Conservation (phyloP, 2,329 filamentous ascomycete species). For the Aureobasidium mangrovei region DNA sequence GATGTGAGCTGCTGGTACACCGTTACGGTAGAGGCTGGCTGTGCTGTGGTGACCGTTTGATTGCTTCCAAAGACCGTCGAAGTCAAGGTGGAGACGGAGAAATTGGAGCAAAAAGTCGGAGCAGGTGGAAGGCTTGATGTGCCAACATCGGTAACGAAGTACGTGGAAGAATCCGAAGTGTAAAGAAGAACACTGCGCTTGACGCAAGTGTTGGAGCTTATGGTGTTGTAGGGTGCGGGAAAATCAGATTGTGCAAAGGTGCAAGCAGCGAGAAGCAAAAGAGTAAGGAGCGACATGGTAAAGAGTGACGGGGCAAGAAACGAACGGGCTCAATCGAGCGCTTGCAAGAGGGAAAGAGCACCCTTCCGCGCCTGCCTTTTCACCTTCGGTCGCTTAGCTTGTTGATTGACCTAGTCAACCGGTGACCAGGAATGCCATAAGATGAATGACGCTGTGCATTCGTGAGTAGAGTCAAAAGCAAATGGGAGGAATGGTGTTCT, state of each 20-base stretch:
- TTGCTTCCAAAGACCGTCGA: not conserved
- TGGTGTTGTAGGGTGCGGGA: too few relatives aligned
- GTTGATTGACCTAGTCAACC: too few relatives aligned
- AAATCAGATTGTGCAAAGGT: not conserved
- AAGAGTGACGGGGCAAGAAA: not conserved
- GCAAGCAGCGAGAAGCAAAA: not conserved
- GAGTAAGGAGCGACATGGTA: not conserved
- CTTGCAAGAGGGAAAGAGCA: too few relatives aligned
- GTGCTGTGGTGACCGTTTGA: too few relatives aligned
- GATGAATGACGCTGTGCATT: too few relatives aligned
- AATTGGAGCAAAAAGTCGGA: not conserved
- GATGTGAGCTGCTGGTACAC: not conserved
- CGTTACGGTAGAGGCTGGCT: not conserved
- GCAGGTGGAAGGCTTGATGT: not conserved
- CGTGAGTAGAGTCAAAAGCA: too few relatives aligned
- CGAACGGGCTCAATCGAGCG: not conserved
- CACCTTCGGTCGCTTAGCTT: too few relatives aligned
- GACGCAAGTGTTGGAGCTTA: too few relatives aligned
- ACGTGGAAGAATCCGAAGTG: not conserved
- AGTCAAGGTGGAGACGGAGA: not conserved
- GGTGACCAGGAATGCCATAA: too few relatives aligned
- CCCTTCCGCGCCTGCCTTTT: too few relatives aligned
- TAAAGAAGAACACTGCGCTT: not conserved
- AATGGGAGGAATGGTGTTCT: too few relatives aligned
- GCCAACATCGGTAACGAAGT: not conserved